These are phyloP conservation scores for Chrysoporthe deuterocubensis DNA, from an alignment of 2,329 filamentous ascomycete genomes.

Conservation along the genomic window DNA sequence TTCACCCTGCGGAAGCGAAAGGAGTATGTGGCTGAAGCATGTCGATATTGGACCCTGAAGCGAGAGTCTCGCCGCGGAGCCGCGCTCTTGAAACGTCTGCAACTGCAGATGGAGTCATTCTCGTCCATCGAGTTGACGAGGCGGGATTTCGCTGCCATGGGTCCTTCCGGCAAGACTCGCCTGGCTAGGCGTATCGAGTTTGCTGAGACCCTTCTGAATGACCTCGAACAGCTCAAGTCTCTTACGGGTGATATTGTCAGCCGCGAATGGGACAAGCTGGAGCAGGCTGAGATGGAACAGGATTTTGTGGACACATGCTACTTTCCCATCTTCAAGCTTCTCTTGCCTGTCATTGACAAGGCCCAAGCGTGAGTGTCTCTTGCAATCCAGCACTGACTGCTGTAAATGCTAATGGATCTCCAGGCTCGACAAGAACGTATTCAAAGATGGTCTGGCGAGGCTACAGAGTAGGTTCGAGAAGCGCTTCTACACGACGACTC, in stretches of 20 bases:
- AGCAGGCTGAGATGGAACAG: constrained; percentile 75
- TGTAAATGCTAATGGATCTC: constrained; percentile 42
- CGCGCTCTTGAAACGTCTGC: constrained; percentile 87
- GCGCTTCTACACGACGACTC: constrained; percentile 61
- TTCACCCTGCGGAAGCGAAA: constrained; percentile 84
- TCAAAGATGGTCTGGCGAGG: constrained; percentile 54
- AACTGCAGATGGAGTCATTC: constrained; percentile 94
- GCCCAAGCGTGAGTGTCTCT: constrained; percentile 72
- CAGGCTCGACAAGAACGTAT: constrained; percentile 69
- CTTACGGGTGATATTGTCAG: constrained; percentile 73
- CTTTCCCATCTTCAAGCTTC: constrained; percentile 80
- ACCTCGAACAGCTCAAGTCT: constrained; percentile 75
- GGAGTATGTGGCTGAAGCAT: constrained; percentile 90
- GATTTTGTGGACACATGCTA: constrained; percentile 87
- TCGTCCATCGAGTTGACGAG: constrained; percentile 97
- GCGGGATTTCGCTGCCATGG: constrained; percentile 95
- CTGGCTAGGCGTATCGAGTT: constrained; percentile 87
- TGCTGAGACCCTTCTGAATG: constrained; percentile 72
- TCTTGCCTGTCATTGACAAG: constrained; percentile 79
- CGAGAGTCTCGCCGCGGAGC: constrained; percentile 90
- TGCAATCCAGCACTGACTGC: constrained; percentile 7
- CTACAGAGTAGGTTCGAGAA: constrained; percentile 58
- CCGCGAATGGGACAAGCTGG: constrained; percentile 77
- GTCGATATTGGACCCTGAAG: constrained; percentile 97
- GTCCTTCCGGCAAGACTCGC: constrained; percentile 76